These are phyloP conservation scores for Penicillium crustosum DNA, from an alignment of 2,329 filamentous ascomycete genomes.

Conservation along the genomic window DNA sequence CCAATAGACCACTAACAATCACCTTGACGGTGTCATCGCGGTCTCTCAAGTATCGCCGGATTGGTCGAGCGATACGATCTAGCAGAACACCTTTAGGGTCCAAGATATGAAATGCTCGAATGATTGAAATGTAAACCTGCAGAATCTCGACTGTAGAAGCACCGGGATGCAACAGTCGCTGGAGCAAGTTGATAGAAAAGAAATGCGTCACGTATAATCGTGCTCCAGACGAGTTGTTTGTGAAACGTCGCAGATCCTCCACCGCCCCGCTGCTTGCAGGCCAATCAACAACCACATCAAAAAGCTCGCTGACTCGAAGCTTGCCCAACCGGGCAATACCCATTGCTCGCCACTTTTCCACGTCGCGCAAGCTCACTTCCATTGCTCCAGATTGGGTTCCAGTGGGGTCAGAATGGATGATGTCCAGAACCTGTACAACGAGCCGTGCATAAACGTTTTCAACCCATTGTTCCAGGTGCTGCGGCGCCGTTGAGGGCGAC, in stretches of 20 bases:
- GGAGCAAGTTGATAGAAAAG: slow-evolving; percentile 55
- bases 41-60: slow-evolving; percentile 62
- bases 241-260: slow-evolving; percentile 60
- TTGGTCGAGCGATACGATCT: slow-evolving; percentile 64
- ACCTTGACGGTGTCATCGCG: slow-evolving; percentile 66
- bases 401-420: slow-evolving; percentile 33
- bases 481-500: slow-evolving; percentile 48
- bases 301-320: slow-evolving; percentile 57
- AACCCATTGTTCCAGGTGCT: slow-evolving; percentile 57
- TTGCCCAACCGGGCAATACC: slow-evolving; percentile 56
- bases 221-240: slow-evolving; percentile 53
- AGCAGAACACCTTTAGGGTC: slow-evolving; percentile 66
- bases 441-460: slow-evolving; percentile 55
- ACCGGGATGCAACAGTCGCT: slow-evolving; percentile 61
- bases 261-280: slow-evolving; percentile 59
- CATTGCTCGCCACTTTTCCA: slow-evolving; percentile 57
- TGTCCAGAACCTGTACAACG: slow-evolving; percentile 50
- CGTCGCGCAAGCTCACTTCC: slow-evolving; percentile 42
- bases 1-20: slow-evolving; percentile 63
- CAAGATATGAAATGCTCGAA: slow-evolving; percentile 62
- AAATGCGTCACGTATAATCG: slow-evolving; percentile 56
- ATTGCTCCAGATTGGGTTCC: slow-evolving; percentile 26
- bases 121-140: slow-evolving; percentile 67
- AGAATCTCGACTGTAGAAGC: slow-evolving; percentile 66
- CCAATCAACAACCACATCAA: slow-evolving; percentile 64